Evolutionary conservation across 129 eudicot species (phyloP).

Genomic region (Artemisia tridentata): DNA sequence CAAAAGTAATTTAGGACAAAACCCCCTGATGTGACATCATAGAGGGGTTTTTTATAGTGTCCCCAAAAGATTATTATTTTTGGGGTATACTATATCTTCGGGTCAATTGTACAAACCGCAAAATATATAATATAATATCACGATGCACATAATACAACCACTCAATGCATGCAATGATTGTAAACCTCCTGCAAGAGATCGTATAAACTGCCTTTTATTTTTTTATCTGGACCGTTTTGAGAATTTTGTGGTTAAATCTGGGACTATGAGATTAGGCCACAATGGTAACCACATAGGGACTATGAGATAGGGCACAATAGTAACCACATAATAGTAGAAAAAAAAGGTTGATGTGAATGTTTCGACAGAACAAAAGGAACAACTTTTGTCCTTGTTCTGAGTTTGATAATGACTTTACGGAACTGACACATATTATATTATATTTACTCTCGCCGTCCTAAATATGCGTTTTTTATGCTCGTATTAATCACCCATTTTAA

Average conservation of each 20-base stretch:
- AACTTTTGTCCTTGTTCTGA: conserved; percentile 35
- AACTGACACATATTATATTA: conserved; percentile 26
- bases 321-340: conserved; percentile 20
- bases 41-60: too few species aligned
- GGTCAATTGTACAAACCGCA: too few species aligned
- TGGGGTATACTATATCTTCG: too few species aligned
- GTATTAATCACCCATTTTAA: background rate
- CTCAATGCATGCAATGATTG: too few species aligned
- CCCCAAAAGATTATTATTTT: too few species aligned
- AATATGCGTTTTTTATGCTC: background rate
- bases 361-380: conserved; percentile 46
- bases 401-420: conserved; percentile 31
- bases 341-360: conserved; percentile 19
- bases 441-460: conserved; percentile 3
- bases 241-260: too few species aligned
- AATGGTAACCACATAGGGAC: conserved; percentile 25
- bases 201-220: too few species aligned
- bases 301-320: conserved; percentile 19
- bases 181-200: too few species aligned
- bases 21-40: too few species aligned
- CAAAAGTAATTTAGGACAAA: too few species aligned
- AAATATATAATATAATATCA: too few species aligned
- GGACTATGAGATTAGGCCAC: conserved; percentile 27
- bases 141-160: too few species aligned
- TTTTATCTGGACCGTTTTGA: background rate